These are phyloP conservation scores for Cryphonectria parasitica DNA, from an alignment of 2,329 filamentous ascomycete species.

Conservation along the genomic window DNA sequence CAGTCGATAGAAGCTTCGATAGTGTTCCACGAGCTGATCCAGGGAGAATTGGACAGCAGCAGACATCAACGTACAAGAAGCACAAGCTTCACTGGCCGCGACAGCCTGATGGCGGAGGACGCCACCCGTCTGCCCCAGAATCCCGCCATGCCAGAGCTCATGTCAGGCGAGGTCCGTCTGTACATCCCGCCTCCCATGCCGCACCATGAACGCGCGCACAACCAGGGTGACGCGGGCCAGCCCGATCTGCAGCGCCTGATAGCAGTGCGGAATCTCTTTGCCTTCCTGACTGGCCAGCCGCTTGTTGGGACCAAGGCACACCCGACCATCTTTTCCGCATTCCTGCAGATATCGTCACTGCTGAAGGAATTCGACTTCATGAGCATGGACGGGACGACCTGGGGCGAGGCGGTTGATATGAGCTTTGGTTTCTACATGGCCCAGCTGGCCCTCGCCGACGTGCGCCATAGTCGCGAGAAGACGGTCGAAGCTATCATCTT, in stretches of 20 bases:
- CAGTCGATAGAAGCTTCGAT: constrained; percentile 58
- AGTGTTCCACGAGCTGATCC: constrained; percentile 57
- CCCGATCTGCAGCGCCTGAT: constrained; percentile 59
- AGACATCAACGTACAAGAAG: constrained; percentile 41
- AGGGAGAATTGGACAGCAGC: constrained; percentile 46
- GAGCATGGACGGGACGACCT: constrained; percentile 59
- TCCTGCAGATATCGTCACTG: constrained; percentile 57
- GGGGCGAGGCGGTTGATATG: constrained; percentile 62
- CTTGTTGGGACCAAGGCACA: constrained; percentile 60
- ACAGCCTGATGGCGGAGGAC: constrained; percentile 54
- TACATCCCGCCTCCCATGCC: constrained; percentile 54
- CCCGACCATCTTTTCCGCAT: constrained; percentile 57
- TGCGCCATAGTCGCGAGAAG: constrained; percentile 81
- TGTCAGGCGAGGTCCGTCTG: constrained; percentile 50
- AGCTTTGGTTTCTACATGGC: constrained; percentile 78
- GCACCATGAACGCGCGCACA: constrained; percentile 34
- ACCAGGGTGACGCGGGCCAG: constrained; percentile 11
- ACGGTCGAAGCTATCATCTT: constrained; percentile 88
- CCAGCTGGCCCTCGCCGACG: constrained; percentile 76
- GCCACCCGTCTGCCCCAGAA: constrained; percentile 36
- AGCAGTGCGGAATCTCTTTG: constrained; percentile 67
- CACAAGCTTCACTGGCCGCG: constrained; percentile 52
- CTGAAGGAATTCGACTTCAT: constrained; percentile 62
- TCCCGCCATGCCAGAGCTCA: constrained; percentile 36
- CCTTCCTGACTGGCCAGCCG: constrained; percentile 66